Conservation (phyloP, 1,284 basidiomycete species). For the Cryptococcus sp. region DNA sequence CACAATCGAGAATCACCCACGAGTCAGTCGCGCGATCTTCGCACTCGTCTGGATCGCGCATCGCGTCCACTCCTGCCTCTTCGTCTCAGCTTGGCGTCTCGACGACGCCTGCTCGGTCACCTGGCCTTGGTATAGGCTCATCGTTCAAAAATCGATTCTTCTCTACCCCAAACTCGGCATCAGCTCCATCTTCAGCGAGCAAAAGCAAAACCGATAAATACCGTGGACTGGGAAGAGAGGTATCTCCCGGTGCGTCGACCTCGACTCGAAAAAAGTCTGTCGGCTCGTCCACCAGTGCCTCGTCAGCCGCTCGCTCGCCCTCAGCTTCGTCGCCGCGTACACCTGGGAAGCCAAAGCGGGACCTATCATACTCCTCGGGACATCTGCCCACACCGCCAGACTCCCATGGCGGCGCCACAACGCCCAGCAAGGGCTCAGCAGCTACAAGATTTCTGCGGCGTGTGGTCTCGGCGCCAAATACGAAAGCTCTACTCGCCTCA, state of each 20-base stretch:
- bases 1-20: slow-evolving; percentile 20
- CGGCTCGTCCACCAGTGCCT: slow-evolving; percentile 27
- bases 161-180: slow-evolving; percentile 29
- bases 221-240: slow-evolving; percentile 21
- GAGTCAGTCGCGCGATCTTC: slow-evolving; percentile 30
- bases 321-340: slow-evolving; percentile 20
- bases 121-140: slow-evolving; percentile 21
- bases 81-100: slow-evolving; percentile 6
- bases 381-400: slow-evolving; percentile 9
- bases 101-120: slow-evolving; percentile 16
- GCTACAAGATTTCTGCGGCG: slow-evolving; percentile 86
- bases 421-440: slow-evolving; percentile 27
- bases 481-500: slow-evolving; percentile 78
- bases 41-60: slow-evolving; percentile 26
- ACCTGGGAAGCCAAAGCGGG: slow-evolving; percentile 20
- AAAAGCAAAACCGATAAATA: slow-evolving; percentile 31
- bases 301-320: slow-evolving; percentile 17
- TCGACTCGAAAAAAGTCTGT: slow-evolving; percentile 24
- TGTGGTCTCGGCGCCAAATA: slow-evolving; percentile 94
- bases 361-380: slow-evolving; percentile 7
- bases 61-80: neutral
- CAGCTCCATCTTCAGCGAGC: slow-evolving; percentile 6
- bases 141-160: slow-evolving; percentile 49
- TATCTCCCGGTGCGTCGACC: neutral
- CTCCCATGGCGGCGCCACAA: neutral